Base-by-base conservation (phyloP, 371 early-diverging fungal genomes). In the Nematocida sp. region DNA sequence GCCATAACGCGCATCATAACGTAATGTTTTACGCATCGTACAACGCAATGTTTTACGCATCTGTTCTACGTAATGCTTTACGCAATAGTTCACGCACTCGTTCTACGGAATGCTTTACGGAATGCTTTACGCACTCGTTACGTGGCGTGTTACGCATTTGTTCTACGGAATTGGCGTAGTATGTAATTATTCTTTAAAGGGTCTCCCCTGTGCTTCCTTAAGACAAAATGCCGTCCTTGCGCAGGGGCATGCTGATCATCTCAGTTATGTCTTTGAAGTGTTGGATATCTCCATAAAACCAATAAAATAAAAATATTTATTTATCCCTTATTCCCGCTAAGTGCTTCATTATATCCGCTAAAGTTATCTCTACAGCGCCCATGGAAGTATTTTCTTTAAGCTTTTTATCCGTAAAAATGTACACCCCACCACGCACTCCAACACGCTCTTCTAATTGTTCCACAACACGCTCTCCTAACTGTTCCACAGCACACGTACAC, bases 161-260 rank as follows among this genome's bases (percentile, higher is more conserved):
- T n/a, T n/a, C 7, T 57, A 57, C 4, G 25, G 5, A 16, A 5
- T n/a, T 13, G 38, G 11, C 5, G 57, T 36, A 36, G 4, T 25
- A 25, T 36, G 13, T 36, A 16, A 61, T 47, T 35, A 32, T 18
- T 18, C 13, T 13, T 11, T 48, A 71, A 71, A 61, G 75, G 75
- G 75, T 71, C 59, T 60, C 75, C 75, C 75, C 75, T 59, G 55
- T 71, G 35, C 75, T 71, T 71, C 75, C n/a, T 71, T 60, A 71
- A 71, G 45, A 61, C 61, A 60, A 61, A 61, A 61, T 71, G 75
- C 75, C 75, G 61, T 71, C 75, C 75, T 71, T 71, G 60, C 61
- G 60, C 75, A 71, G 75, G 75, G 75, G 75, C 75, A 71, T 71
- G 75, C 75, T 71, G 75, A 71, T 71, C 75, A 60, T 71, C 75